Evolutionary conservation across 108 stramenopile genomes (phyloP).

Genomic region (Pseudonitzschia delicatissima): DNA sequence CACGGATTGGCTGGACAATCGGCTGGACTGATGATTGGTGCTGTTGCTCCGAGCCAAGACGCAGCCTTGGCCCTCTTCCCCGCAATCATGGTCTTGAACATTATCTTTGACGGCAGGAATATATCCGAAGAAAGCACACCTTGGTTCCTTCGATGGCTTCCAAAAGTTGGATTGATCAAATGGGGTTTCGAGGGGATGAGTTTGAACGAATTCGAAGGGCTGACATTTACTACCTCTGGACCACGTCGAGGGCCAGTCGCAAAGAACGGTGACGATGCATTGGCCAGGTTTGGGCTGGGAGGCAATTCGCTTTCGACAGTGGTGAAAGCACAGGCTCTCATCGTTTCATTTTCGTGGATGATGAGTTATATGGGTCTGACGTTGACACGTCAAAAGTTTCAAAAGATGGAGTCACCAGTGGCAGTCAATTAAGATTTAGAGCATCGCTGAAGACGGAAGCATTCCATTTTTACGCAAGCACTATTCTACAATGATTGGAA

Average conservation of each 20-base stretch:
- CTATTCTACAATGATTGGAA: no score
- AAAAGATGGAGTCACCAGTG: conserved; percentile 43
- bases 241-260: conserved; percentile 72
- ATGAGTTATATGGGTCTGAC: conserved; percentile 70
- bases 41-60: conserved; percentile 65
- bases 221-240: conserved; percentile 68
- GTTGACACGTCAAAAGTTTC: conserved; percentile 68
- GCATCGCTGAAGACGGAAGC: no score
- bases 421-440: neutral
- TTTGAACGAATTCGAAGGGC: conserved; percentile 83
- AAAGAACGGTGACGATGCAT: conserved; percentile 75
- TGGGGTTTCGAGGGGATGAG: conserved; percentile 86
- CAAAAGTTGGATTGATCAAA: conserved; percentile 69
- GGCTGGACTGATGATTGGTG: conserved; percentile 66
- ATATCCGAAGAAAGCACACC: conserved; percentile 85
- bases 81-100: conserved; percentile 82
- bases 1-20: conserved; percentile 76
- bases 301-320: conserved; percentile 50
- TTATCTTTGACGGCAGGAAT: conserved; percentile 89
- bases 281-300: conserved; percentile 74
- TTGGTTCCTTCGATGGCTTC: conserved; percentile 57
- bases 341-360: conserved; percentile 66
- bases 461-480: no score
- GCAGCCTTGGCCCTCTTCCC: conserved; percentile 80
- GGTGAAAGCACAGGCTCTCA: conserved; percentile 54